Percentiles rank a stretch among this genome's conserved stretches.
Conservation (phyloP, 352 stramenopile genomes). For the Hyphochytrium catenoides region DNA sequence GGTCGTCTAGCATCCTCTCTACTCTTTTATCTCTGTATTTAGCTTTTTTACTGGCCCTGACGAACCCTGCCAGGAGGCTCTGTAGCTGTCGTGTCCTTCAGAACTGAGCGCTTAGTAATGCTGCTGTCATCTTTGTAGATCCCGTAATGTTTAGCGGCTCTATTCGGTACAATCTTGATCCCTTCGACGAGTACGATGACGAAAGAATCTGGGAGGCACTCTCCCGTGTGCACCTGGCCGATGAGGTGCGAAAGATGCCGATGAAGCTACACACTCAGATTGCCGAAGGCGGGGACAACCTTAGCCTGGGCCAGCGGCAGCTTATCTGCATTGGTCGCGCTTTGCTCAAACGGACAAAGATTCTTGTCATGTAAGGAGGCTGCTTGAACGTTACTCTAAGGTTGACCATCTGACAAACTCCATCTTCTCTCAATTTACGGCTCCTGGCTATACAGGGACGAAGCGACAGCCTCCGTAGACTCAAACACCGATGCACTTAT, state of each 20-base stretch:
- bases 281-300: conserved; percentile 72
- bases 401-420: no score
- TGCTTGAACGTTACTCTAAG: no score
- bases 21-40: no score
- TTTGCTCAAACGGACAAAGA: conserved; percentile 57
- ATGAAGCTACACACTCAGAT: conserved; percentile 53
- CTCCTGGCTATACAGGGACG: conserved; percentile 74
- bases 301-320: conserved; percentile 81
- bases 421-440: no score
- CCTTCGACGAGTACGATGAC: conserved; percentile 32
- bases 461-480: conserved; percentile 78
- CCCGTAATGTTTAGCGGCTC: conserved; percentile 36
- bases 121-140: conserved; percentile 56
- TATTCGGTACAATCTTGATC: conserved; percentile 49
- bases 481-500: conserved; percentile 57
- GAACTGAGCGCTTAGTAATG: no score
- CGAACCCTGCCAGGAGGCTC: no score
- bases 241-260: conserved; percentile 15
- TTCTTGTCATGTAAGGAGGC: conserved; percentile 77
- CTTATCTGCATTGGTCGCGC: conserved; percentile 83
- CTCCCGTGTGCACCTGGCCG: conserved; percentile 57
- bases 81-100: no score
- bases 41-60: no score
- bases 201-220: conserved; percentile 66
- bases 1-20: no score